Conservation (phyloP, 768 basidiomycete species). For the Baorangia bicolor region DNA sequence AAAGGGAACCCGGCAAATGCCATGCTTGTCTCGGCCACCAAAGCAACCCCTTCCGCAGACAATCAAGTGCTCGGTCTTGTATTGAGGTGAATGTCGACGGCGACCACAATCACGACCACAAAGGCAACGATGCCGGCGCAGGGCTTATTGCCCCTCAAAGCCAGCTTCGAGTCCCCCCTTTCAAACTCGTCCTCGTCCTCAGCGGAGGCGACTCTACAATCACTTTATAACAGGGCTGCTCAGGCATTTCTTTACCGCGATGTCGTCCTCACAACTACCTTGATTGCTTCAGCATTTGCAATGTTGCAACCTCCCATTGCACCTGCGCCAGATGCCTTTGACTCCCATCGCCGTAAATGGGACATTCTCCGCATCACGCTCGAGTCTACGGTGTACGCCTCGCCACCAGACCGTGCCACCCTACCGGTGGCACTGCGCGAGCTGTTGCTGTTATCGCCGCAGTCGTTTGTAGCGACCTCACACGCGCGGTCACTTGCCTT, state of each 20-base stretch:
- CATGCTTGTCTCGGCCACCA: not conserved
- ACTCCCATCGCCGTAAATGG: constrained; percentile 72
- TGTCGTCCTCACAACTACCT: constrained; percentile 59
- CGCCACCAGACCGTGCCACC: constrained; percentile 39
- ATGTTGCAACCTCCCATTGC: constrained; percentile 47
- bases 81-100: constrained; percentile 44
- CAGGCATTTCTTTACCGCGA: constrained; percentile 78
- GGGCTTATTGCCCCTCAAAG: constrained; percentile 39
- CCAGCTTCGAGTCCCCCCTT: constrained; percentile 10
- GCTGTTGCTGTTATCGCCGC: constrained; percentile 56
- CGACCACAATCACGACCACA: constrained; percentile 43
- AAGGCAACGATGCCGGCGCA: constrained; percentile 21
- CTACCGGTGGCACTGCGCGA: constrained; percentile 55
- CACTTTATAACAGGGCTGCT: constrained; percentile 75
- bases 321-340: constrained; percentile 39
- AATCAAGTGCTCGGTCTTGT: constrained; percentile 22
- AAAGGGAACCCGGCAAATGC: not conserved
- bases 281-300: constrained; percentile 68
- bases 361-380: constrained; percentile 84
- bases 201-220: constrained; percentile 54
- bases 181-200: constrained; percentile 20
- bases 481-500: constrained; percentile 65
- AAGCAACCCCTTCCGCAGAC: not conserved
- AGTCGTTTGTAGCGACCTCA: constrained; percentile 52
- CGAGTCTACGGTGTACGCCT: constrained; percentile 69